phyloP scores from a whole-genome alignment of 176 grass and related monocot genomes.

The Avena sativa region DNA sequence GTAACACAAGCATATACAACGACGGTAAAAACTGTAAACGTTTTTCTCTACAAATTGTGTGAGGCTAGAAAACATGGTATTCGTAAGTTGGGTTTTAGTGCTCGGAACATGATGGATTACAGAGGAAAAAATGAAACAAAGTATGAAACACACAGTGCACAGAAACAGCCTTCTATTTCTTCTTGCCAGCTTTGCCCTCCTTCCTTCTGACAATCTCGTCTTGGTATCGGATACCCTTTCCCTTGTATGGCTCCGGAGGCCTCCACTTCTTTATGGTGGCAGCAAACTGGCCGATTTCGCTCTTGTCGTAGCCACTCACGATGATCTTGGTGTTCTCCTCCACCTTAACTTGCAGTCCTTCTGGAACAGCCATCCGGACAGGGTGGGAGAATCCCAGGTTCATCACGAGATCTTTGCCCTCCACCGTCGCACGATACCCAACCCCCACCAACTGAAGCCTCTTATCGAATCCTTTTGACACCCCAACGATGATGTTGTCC shows the following conservation, averaged over 20 bases:
- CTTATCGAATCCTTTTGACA: constrained; percentile 97
- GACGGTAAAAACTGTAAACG: not conserved
- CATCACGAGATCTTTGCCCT: constrained; percentile 83
- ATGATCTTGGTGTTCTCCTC: constrained; percentile 91
- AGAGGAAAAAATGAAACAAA: constrained; percentile 38
- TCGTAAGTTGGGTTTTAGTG: constrained; percentile 4
- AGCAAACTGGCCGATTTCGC: constrained; percentile 82
- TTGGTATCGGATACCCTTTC: constrained; percentile 85
- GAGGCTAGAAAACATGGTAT: constrained; percentile 5
- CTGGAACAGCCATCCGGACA: constrained; percentile 85
- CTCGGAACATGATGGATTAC: constrained; percentile 13
- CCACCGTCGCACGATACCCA: constrained; percentile 84
- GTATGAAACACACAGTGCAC: not conserved
- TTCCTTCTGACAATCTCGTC: constrained; percentile 84
- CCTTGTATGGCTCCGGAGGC: constrained; percentile 96
- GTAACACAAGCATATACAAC: not conserved
- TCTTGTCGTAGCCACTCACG: constrained; percentile 88
- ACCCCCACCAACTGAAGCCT: constrained; percentile 84
- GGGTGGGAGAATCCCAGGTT: constrained; percentile 93
- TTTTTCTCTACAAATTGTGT: constrained; percentile 11
- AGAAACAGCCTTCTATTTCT: constrained; percentile 64
- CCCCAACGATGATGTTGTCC: constrained; percentile 89
- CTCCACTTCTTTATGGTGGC: constrained; percentile 91
- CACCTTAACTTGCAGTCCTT: constrained; percentile 78
- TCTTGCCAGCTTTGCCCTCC: constrained; percentile 99